phyloP scores from a whole-genome alignment of 2,329 filamentous ascomycete species.

The Cylindrodendrum hubeiense region DNA sequence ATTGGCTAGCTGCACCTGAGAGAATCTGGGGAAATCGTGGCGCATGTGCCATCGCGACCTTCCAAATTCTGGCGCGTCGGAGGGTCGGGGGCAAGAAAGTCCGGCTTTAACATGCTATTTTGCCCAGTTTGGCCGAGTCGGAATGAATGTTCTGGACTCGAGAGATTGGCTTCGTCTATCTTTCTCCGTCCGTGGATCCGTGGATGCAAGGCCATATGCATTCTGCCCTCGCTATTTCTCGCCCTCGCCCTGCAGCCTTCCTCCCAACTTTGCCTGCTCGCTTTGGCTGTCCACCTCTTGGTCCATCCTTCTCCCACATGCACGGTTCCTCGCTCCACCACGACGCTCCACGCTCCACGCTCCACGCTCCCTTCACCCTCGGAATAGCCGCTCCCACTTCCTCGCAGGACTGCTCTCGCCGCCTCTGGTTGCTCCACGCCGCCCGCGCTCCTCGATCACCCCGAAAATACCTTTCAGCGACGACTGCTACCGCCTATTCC shows the following conservation, averaged over 20 bases:
- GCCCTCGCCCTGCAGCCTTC: neutral
- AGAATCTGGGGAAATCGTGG: slow-evolving; percentile 35
- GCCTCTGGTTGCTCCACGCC: slow-evolving; percentile 23
- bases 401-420: slow-evolving; percentile 30
- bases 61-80: slow-evolving; percentile 17
- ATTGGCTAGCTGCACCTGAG: slow-evolving; percentile 17
- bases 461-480: slow-evolving; percentile 17
- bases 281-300: slow-evolving; percentile 17
- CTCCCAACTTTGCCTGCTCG: neutral
- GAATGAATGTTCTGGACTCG: slow-evolving; percentile 21
- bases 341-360: slow-evolving; percentile 36
- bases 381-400: slow-evolving; percentile 38
- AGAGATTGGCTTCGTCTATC: slow-evolving; percentile 29
- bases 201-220: slow-evolving; percentile 29
- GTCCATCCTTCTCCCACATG: slow-evolving; percentile 36
- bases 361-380: slow-evolving; percentile 43
- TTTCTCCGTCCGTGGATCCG: slow-evolving; percentile 28
- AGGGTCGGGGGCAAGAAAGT: slow-evolving; percentile 29
- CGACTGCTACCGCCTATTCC: slow-evolving; percentile 31
- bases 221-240: slow-evolving; percentile 21
- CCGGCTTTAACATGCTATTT: slow-evolving; percentile 27
- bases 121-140: slow-evolving; percentile 26
- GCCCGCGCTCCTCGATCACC: slow-evolving; percentile 26
- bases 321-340: slow-evolving; percentile 44
- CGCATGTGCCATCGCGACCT: slow-evolving; percentile 15